Evolutionary conservation across 2,329 filamentous ascomycete genomes (phyloP), one percentile per base, ranked within the genome.

Genomic region (Scedosporium dehoogii): DNA sequence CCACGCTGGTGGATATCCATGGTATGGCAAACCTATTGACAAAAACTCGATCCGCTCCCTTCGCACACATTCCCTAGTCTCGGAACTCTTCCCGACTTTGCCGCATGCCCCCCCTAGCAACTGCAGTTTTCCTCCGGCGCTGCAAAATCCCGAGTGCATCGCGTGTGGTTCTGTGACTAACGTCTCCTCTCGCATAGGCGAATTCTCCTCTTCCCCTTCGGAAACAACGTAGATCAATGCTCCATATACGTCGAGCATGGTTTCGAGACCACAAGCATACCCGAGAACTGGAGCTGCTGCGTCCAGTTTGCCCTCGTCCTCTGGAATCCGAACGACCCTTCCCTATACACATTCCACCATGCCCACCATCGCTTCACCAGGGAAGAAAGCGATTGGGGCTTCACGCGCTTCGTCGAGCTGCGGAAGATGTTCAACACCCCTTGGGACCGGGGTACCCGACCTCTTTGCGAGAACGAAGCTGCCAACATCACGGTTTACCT

Each of bases 241-340:
- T 97, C 94, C 5, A 91, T 99, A 73, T 99, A 97, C 74, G 85
- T 99, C 23, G 94, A 99, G 74, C 94, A 97, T 73, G 94, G 91
- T 55, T 96, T 90, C 75, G 89, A 91, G 25, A 80, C 89, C 21
- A 78, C 76, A 66, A 84, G 85, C 64, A 83, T 93, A 10, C 91
- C 93, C 12, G 90, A 96, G 55, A 90, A 96, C 72, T 99, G 93
- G 91, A 94, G 92, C 74, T 93, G 91, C 69, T 99, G 94, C 72
- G 91, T 96, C 55, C 94, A 97, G 72, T 99, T 99, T 74, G 88
- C 90, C 63, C 81, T 99, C 58, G 93, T 97, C 4, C 80, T 99
- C 62, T 97, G 91, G 88, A 99, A 97, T 74, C 88, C 89, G 56
- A 91, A 93, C 71, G 91, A 97, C 69, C 93, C 94, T n/a, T 86